phyloP scores from a whole-genome alignment of 1,284 basidiomycete genomes.

The Prillingera fragicola region DNA sequence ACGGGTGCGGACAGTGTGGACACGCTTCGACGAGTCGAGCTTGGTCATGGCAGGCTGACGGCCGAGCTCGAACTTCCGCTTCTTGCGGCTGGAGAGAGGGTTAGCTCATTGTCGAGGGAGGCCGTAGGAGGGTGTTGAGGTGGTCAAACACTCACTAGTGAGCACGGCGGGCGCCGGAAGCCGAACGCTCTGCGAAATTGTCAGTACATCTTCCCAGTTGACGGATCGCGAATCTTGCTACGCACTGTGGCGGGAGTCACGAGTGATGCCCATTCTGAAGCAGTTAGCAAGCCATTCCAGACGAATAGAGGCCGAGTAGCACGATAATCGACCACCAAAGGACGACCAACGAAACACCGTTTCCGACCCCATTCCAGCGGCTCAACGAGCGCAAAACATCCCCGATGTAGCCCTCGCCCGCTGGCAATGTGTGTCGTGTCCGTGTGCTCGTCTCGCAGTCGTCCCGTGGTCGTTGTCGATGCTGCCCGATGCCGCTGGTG shows the following conservation, averaged over 20 bases:
- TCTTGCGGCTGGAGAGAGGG: constrained; percentile 67
- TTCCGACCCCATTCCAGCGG: background rate
- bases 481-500: background rate
- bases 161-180: constrained; percentile 84
- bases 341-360: too few relatives aligned
- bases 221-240: too few relatives aligned
- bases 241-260: constrained; percentile 90
- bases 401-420: background rate
- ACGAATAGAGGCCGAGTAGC: too few relatives aligned
- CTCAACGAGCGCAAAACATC: too few relatives aligned
- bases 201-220: too few relatives aligned
- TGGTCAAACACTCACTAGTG: constrained; percentile 56
- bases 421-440: background rate
- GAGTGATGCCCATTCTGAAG: constrained; percentile 68
- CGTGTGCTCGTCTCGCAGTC: background rate
- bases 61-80: constrained; percentile 97
- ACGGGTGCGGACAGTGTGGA: constrained; percentile 86
- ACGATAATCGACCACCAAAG: too few relatives aligned
- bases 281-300: background rate
- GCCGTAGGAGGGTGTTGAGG: background rate
- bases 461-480: background rate
- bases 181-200: too few relatives aligned
- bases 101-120: background rate
- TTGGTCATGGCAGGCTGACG: constrained; percentile 93
- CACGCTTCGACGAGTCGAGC: constrained; percentile 77